Evolutionary conservation across 768 basidiomycete genomes (phyloP).

Genomic region (Boletus pseudo-olivaceus): DNA sequence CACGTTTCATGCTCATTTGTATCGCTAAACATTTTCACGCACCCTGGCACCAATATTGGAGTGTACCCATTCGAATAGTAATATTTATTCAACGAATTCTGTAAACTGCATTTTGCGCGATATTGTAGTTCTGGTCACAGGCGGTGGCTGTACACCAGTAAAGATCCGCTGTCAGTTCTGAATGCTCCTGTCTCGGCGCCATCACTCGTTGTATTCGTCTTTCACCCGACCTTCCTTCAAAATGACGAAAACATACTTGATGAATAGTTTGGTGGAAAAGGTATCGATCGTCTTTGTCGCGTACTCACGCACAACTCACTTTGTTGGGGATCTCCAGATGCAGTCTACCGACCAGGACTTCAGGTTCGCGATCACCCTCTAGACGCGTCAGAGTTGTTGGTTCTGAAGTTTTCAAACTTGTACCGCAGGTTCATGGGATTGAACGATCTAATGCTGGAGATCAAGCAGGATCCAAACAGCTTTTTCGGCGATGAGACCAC

Average conservation of each 20-base stretch:
- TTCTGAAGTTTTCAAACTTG: constrained; percentile 12
- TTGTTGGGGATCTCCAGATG: constrained; percentile 51
- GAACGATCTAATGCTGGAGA: constrained; percentile 89
- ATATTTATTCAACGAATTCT: background rate
- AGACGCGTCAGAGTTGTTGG: constrained; percentile 16
- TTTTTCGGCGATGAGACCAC: constrained; percentile 82
- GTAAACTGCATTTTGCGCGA: background rate
- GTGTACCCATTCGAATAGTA: background rate
- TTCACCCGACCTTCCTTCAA: constrained; percentile 20
- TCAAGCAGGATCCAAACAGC: constrained; percentile 69
- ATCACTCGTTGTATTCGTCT: background rate
- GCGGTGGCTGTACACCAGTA: constrained; percentile 13
- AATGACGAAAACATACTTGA: constrained; percentile 84
- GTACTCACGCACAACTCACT: background rate
- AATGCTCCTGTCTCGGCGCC: constrained; percentile 22
- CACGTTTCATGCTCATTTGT: background rate
- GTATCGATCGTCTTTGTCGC: constrained; percentile 30
- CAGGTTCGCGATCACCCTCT: constrained; percentile 45
- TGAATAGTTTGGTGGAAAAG: constrained; percentile 84
- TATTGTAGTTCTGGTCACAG: background rate
- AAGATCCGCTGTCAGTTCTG: background rate
- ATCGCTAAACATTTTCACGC: background rate
- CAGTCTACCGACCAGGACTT: constrained; percentile 90
- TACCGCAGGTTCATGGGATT: constrained; percentile 88
- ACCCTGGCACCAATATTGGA: constrained; percentile 1